These are phyloP conservation scores for Plasmodium sp. DNA, from an alignment of 169 alveolate genomes.

Conservation along the genomic window DNA sequence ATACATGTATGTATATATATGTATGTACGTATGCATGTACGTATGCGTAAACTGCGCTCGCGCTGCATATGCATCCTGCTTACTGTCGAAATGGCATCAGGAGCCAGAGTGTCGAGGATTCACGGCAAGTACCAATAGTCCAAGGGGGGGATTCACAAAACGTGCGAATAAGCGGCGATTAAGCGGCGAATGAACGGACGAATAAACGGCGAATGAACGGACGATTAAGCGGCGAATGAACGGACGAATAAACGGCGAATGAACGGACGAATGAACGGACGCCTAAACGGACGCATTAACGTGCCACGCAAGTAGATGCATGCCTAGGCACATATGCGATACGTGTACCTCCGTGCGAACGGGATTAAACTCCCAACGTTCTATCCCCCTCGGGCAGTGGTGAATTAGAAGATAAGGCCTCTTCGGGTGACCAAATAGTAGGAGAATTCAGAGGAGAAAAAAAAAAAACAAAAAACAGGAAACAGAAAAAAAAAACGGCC, in stretches of 20 bases:
- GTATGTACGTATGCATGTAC: background rate
- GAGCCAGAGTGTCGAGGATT: background rate
- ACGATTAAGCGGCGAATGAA: too few relatives aligned
- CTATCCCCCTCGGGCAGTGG: background rate
- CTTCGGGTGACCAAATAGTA: background rate
- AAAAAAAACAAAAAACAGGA: background rate
- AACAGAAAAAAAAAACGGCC: background rate
- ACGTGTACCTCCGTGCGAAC: background rate
- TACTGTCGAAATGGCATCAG: background rate
- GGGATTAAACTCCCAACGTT: background rate
- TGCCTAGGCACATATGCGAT: background rate
- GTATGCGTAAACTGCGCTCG: background rate
- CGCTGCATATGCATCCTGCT: background rate
- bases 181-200: background rate
- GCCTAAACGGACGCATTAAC: background rate
- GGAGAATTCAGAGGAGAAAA: background rate
- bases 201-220: background rate
- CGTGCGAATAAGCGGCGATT: background rate
- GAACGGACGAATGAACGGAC: background rate
- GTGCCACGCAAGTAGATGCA: background rate
- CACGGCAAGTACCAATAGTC: background rate
- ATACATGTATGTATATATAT: background rate
- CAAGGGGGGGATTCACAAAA: conserved; percentile 15
- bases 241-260: too few relatives aligned
- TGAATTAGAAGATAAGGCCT: background rate